Evolutionary conservation across 805 yeast species (phyloP).

Genomic region (Saturnispora besseyi): DNA sequence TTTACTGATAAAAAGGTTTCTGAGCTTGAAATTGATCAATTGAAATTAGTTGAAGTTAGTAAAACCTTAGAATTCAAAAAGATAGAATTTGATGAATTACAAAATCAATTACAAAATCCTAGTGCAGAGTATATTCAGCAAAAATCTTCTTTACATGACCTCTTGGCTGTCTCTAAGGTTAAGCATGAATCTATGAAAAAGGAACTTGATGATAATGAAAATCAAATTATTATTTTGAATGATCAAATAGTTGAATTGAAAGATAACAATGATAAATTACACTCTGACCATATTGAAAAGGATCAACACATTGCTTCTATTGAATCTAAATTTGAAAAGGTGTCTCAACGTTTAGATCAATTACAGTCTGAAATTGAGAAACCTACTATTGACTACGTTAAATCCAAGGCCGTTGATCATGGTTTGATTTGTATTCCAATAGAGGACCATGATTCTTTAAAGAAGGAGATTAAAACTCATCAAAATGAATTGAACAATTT

Average conservation of each 20-base stretch:
- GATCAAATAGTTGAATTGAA: background rate
- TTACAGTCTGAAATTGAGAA: conserved; percentile 7
- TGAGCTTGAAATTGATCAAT: background rate
- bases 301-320: background rate
- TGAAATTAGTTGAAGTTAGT: background rate
- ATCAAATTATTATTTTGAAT: conserved; percentile 4
- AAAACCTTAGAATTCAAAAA: background rate
- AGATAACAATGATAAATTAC: background rate
- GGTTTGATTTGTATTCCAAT: conserved; percentile 13
- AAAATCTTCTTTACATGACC: conserved; percentile 24
- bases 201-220: conserved; percentile 7
- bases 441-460: conserved; percentile 21
- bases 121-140: conserved; percentile 20
- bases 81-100: conserved; percentile 5
- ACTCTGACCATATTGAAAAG: background rate
- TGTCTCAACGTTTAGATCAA: background rate
- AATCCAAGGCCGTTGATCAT: conserved; percentile 1
- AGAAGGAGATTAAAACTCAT: background rate
- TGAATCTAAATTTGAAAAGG: background rate
- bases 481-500: background rate
- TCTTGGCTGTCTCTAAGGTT: conserved; percentile 19
- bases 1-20: background rate
- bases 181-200: conserved; percentile 1
- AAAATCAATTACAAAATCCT: conserved; percentile 5
- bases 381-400: conserved; percentile 12